Conservation (phyloP, 176 grass and related monocot genomes). For the Aegilops bicornis region DNA sequence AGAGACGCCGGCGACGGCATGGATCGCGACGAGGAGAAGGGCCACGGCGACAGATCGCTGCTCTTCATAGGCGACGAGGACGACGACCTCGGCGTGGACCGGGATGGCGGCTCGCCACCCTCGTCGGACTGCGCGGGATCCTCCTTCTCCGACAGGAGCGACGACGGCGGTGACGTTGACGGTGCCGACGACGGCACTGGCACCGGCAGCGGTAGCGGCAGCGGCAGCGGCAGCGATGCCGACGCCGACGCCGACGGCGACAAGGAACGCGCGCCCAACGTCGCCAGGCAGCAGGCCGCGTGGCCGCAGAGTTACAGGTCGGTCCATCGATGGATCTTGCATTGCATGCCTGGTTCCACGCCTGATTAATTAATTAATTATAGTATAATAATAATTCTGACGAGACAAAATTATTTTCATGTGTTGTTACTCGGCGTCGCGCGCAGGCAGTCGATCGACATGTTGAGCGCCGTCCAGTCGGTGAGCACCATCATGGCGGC, state of each 20-base stretch:
- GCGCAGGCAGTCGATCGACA: conserved; percentile 67
- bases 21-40: conserved; percentile 63
- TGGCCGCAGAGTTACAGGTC: conserved; percentile 85
- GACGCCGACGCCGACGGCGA: neutral
- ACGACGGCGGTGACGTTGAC: neutral
- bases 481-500: conserved; percentile 45
- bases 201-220: neutral
- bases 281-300: neutral
- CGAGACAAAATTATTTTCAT: neutral
- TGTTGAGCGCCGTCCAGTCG: conserved; percentile 45
- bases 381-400: neutral
- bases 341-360: neutral
- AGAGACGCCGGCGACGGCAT: neutral
- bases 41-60: conserved; percentile 47
- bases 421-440: neutral
- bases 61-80: conserved; percentile 72
- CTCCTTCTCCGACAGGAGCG: conserved; percentile 35
- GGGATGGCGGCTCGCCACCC: conserved; percentile 28
- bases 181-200: neutral
- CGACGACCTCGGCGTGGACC: conserved; percentile 34
- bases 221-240: neutral
- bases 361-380: neutral
- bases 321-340: neutral
- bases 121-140: conserved; percentile 21
- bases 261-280: neutral